Evolutionary conservation across 2,329 filamentous ascomycete species (phyloP).

Genomic region (Claviceps sp.): DNA sequence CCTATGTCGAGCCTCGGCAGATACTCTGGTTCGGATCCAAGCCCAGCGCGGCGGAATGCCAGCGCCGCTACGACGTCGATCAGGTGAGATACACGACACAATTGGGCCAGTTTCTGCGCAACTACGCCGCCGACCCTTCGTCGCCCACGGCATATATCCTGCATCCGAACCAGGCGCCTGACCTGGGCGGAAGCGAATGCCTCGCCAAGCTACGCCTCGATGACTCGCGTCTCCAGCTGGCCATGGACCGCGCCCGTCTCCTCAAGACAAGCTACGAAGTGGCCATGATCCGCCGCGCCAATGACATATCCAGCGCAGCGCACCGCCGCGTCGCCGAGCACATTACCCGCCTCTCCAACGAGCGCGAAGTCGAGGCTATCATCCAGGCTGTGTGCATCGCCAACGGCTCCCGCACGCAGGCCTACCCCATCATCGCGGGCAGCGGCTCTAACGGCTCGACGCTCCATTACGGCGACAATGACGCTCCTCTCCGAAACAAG

Average conservation of each 20-base stretch:
- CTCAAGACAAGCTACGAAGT: constrained; percentile 82
- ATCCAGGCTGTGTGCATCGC: constrained; percentile 63
- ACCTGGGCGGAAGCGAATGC: constrained; percentile 5
- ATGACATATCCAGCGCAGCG: constrained; percentile 62
- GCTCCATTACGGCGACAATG: constrained; percentile 75
- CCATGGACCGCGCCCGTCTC: constrained; percentile 69
- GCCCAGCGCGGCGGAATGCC: constrained; percentile 47
- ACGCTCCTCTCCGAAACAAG: constrained; percentile 53
- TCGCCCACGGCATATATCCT: constrained; percentile 32
- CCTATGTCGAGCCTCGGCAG: constrained; percentile 47
- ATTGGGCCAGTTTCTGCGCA: constrained; percentile 32
- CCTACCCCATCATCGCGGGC: constrained; percentile 82
- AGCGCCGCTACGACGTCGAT: constrained; percentile 54
- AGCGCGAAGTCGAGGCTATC: constrained; percentile 70
- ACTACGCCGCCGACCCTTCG: constrained; percentile 20
- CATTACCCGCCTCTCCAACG: constrained; percentile 52
- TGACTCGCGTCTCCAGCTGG: constrained; percentile 42
- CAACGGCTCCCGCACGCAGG: constrained; percentile 59
- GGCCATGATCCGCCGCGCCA: constrained; percentile 66
- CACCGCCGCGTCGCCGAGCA: constrained; percentile 59
- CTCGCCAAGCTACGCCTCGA: constrained; percentile 29
- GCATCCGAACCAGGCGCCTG: constrained; percentile 29
- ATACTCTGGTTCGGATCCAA: constrained; percentile 52
- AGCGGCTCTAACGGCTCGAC: constrained; percentile 71
- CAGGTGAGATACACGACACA: constrained; percentile 48